Evolutionary conservation across 148 eudicot genomes (phyloP).

Genomic region (Selenicereus undatus): DNA sequence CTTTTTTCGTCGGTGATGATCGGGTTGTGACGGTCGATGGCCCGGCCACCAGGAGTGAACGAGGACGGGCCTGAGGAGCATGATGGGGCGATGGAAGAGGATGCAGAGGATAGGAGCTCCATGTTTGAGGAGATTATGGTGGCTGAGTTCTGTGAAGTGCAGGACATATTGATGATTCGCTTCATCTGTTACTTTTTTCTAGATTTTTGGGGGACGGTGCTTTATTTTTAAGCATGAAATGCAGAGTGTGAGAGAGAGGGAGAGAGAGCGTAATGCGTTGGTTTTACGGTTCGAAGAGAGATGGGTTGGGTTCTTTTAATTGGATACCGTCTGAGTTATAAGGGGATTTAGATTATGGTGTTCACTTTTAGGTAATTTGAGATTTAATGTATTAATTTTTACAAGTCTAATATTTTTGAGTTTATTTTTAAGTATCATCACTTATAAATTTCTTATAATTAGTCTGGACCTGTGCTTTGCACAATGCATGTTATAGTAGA

Average conservation of each 20-base stretch:
- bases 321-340: too few relatives aligned
- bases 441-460: too few relatives aligned
- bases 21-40: slow-evolving; percentile 92
- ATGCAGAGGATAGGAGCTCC: slow-evolving; percentile 13
- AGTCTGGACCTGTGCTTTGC: too few relatives aligned
- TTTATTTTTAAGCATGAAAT: neutral
- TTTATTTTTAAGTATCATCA: too few relatives aligned
- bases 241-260: neutral
- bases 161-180: slow-evolving; percentile 13
- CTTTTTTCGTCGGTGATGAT: slow-evolving; percentile 59
- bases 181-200: neutral
- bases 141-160: slow-evolving; percentile 26
- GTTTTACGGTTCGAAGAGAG: neutral
- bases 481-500: too few relatives aligned
- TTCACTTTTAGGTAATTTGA: too few relatives aligned
- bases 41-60: slow-evolving; percentile 34
- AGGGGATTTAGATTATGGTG: too few relatives aligned
- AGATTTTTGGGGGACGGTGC: neutral
- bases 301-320: too few relatives aligned
- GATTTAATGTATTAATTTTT: too few relatives aligned
- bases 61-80: slow-evolving; percentile 19
- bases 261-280: neutral
- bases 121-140: slow-evolving; percentile 24
- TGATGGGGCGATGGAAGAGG: neutral
- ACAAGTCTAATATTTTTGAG: too few relatives aligned